Evolutionary conservation across 2,329 filamentous ascomycete species (phyloP).

Genomic region (Tolypocladium endophyticum): DNA sequence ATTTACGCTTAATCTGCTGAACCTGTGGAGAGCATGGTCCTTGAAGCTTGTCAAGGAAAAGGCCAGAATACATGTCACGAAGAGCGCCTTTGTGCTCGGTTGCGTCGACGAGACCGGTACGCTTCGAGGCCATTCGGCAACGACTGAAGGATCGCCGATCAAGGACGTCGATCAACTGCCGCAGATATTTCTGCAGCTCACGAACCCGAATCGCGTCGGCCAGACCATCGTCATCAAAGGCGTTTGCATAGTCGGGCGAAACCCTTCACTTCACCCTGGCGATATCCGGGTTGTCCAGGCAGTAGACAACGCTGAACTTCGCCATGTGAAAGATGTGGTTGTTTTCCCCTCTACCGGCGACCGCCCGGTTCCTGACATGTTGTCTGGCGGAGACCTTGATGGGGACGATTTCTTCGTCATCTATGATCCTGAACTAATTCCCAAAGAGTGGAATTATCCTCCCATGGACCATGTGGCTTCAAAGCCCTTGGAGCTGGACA

Average conservation of each 20-base stretch:
- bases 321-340: conserved; percentile 73
- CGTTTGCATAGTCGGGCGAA: conserved; percentile 75
- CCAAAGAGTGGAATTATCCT: conserved; percentile 55
- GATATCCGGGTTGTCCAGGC: conserved; percentile 84
- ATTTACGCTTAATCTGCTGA: conserved; percentile 68
- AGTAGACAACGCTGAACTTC: conserved; percentile 61
- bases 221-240: conserved; percentile 60
- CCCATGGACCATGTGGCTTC: conserved; percentile 69
- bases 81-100: conserved; percentile 81
- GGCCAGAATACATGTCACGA: conserved; percentile 68
- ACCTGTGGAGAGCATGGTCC: conserved; percentile 81
- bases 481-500: conserved; percentile 41
- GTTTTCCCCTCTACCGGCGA: conserved; percentile 81
- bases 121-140: conserved; percentile 59
- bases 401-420: conserved; percentile 93
- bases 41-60: conserved; percentile 90
- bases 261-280: conserved; percentile 87
- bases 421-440: conserved; percentile 72
- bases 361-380: conserved; percentile 81
- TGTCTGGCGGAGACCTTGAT: conserved; percentile 89
- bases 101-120: conserved; percentile 76
- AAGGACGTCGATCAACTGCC: conserved; percentile 50
- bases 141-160: conserved; percentile 25
- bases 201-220: conserved; percentile 40
- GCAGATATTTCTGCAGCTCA: conserved; percentile 82